Conservation (phyloP, 2,329 filamentous ascomycete species). For the Colletotrichum australisinense region DNA sequence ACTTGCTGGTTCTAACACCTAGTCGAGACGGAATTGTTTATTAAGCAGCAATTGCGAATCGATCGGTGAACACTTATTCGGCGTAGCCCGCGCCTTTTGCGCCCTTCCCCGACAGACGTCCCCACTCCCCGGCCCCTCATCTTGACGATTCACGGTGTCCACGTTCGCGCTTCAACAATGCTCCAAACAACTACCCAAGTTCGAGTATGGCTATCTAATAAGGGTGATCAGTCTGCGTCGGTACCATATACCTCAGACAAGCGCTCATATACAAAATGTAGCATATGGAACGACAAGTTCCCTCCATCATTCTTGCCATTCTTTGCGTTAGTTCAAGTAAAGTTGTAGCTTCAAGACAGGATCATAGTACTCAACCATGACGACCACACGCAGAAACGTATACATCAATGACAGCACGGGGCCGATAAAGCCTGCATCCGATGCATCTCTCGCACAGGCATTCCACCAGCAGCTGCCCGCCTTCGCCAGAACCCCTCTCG, state of each 20-base stretch:
- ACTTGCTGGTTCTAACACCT: not conserved
- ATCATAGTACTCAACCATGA: slow-evolving; percentile 23
- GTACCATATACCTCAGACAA: no score
- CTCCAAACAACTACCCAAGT: no score
- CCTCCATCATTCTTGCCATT: not conserved
- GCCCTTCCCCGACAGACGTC: slow-evolving; percentile 2
- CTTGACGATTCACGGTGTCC: not conserved
- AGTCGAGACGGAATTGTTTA: not conserved
- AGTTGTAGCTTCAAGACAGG: slow-evolving; percentile 37
- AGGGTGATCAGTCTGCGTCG: no score
- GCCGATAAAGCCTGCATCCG: slow-evolving; percentile 11
- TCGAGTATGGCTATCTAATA: no score
- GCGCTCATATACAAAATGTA: no score
- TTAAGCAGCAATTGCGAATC: not conserved
- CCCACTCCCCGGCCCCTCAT: not conserved
- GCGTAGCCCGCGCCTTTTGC: slow-evolving; percentile 1
- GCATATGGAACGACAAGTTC: no score
- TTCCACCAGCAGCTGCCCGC: slow-evolving; percentile 71
- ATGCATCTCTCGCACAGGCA: slow-evolving; percentile 34
- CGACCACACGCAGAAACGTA: slow-evolving; percentile 37
- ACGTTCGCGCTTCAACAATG: no score
- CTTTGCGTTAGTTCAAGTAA: no score
- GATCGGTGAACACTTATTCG: not conserved
- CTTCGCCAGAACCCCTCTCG: slow-evolving; percentile 67
- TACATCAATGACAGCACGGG: slow-evolving; percentile 41